phyloP scores from a whole-genome alignment of 139 green algal genomes.

The Auxenochlorella pyrenoidosa region DNA sequence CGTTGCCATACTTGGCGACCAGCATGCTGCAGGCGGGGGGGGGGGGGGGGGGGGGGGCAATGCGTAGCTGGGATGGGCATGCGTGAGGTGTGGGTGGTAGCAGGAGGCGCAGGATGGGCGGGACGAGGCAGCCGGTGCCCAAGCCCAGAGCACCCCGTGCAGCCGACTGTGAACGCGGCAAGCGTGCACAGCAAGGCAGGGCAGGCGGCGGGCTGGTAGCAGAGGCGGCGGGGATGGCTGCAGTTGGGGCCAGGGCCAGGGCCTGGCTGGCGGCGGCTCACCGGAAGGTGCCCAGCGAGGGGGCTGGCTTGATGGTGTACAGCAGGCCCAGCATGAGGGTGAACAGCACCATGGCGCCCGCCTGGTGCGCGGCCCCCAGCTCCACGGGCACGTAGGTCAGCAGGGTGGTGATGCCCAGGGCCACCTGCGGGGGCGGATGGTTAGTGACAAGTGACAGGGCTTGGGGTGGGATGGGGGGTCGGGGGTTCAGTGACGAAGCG shows the following conservation, averaged over 20 bases:
- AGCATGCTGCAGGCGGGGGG: conserved; percentile 9
- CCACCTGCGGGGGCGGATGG: conserved; percentile 62
- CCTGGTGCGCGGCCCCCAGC: conserved; percentile 89
- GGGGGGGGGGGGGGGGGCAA: background rate
- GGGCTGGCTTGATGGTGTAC: conserved; percentile 61
- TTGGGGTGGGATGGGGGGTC: too few relatives aligned
- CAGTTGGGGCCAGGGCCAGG: too few relatives aligned
- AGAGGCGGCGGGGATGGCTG: background rate
- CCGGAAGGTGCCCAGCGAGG: conserved; percentile 39
- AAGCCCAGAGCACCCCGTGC: background rate
- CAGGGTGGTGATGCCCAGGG: conserved; percentile 85
- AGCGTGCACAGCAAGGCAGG: too few relatives aligned
- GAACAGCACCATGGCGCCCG: conserved; percentile 92
- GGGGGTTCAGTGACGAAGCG: too few relatives aligned
- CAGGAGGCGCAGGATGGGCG: too few relatives aligned
- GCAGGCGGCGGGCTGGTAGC: background rate
- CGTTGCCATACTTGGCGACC: conserved; percentile 30
- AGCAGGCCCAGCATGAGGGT: conserved; percentile 84
- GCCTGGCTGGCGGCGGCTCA: too few relatives aligned
- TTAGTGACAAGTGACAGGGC: background rate
- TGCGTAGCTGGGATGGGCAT: too few relatives aligned
- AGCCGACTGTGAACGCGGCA: too few relatives aligned
- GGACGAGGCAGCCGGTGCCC: too few relatives aligned
- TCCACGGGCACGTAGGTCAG: conserved; percentile 90
- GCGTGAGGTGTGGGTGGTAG: too few relatives aligned